These are phyloP conservation scores for Nakazawaea anatomiae DNA, from an alignment of 805 yeast species.

Conservation along the genomic window DNA sequence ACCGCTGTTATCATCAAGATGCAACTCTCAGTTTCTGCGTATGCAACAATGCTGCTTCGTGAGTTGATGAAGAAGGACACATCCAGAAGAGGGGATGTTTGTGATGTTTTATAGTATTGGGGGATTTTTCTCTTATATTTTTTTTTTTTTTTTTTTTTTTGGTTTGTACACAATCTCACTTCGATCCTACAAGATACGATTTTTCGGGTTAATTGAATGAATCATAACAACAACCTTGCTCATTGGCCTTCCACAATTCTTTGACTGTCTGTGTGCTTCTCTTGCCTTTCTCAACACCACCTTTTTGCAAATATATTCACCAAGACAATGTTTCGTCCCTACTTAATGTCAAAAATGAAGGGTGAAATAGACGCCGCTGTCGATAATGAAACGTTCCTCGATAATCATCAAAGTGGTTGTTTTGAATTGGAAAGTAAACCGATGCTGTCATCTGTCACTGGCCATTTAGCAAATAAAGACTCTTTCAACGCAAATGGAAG, in stretches of 20 bases:
- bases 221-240: too few species aligned
- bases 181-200: too few species aligned
- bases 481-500: background rate
- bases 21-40: slow-evolving; percentile 79
- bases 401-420: background rate
- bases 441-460: slow-evolving; percentile 14
- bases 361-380: background rate
- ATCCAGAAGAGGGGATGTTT: slow-evolving; percentile 7
- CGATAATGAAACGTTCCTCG: background rate
- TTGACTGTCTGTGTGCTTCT: too few species aligned
- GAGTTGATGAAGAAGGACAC: slow-evolving; percentile 83
- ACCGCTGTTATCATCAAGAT: slow-evolving; percentile 71
- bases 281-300: too few species aligned
- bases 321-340: background rate
- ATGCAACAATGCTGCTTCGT: slow-evolving; percentile 96
- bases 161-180: too few species aligned
- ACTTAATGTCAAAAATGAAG: background rate
- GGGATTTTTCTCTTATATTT: background rate
- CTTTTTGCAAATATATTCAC: background rate
- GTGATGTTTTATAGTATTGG: background rate
- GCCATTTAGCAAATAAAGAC: background rate
- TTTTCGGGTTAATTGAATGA: too few species aligned
- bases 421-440: slow-evolving; percentile 11
- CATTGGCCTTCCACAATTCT: too few species aligned
- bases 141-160: too few species aligned